A percentile compares a stretch with the other conserved stretches of the same genome.
Conservation (phyloP, 1,284 basidiomycete genomes). For the Fomitopsis betulina region DNA sequence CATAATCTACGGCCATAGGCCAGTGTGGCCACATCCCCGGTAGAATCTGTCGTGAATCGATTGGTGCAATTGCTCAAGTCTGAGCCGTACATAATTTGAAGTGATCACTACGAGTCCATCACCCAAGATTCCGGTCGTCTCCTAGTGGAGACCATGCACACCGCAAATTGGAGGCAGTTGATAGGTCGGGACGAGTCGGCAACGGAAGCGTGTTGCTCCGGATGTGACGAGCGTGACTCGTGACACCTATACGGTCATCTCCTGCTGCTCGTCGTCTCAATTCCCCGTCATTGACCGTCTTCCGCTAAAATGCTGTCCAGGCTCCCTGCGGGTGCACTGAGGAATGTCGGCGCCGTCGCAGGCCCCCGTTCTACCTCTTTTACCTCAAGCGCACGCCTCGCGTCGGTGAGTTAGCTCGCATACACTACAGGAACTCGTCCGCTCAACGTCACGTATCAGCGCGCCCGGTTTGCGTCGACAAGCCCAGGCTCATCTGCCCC, state of each 20-base stretch:
- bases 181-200: conserved; percentile 9
- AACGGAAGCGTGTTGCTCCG: conserved; percentile 21
- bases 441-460: conserved; percentile 24
- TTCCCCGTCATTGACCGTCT: conserved; percentile 27
- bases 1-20: background rate
- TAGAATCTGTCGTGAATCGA: too few relatives aligned
- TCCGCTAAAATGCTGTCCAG: conserved; percentile 68
- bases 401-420: conserved; percentile 36
- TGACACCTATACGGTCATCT: conserved; percentile 22
- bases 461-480: conserved; percentile 70
- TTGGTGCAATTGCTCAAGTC: too few relatives aligned
- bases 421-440: background rate
- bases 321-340: conserved; percentile 66
- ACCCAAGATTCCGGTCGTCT: background rate
- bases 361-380: conserved; percentile 35
- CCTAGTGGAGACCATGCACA: background rate
- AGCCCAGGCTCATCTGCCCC: conserved; percentile 39
- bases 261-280: conserved; percentile 28
- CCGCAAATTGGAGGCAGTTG: background rate
- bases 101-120: too few relatives aligned
- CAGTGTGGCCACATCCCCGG: background rate
- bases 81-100: too few relatives aligned
- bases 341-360: conserved; percentile 39
- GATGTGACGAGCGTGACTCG: conserved; percentile 9
- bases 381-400: conserved; percentile 37